A percentile compares a stretch with the other conserved stretches of the same genome.
Evolutionary conservation across 352 stramenopile species (phyloP).

Genomic region (Phytophthora nicotianae): DNA sequence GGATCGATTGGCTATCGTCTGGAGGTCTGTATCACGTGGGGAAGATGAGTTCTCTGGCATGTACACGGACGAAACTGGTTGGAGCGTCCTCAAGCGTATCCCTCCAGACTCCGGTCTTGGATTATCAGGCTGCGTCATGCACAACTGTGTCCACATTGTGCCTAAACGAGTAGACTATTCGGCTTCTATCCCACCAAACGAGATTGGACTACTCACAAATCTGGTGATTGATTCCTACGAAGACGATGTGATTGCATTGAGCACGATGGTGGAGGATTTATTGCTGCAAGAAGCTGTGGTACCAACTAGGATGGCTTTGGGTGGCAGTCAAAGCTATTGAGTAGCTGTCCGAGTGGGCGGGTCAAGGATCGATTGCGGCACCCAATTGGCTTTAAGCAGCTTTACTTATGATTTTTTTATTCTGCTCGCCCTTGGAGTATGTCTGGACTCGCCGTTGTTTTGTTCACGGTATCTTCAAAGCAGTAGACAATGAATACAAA

Average conservation of each 20-base stretch:
- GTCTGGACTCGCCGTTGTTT: too few relatives aligned
- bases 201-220: constrained; percentile 55
- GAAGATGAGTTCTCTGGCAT: constrained; percentile 44
- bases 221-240: constrained; percentile 63
- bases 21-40: constrained; percentile 46
- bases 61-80: constrained; percentile 71
- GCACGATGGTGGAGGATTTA: constrained; percentile 56
- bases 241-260: constrained; percentile 54
- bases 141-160: constrained; percentile 52
- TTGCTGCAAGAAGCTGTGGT: constrained; percentile 43
- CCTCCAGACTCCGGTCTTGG: constrained; percentile 27
- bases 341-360: too few relatives aligned
- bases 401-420: too few relatives aligned
- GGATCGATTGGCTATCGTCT: constrained; percentile 60
- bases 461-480: too few relatives aligned
- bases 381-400: too few relatives aligned
- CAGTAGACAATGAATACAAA: too few relatives aligned
- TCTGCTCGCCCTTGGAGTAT: too few relatives aligned
- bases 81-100: constrained; percentile 57
- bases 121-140: constrained; percentile 41
- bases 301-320: not conserved
- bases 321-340: not conserved
- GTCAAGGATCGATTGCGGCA: too few relatives aligned
- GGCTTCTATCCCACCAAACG: constrained; percentile 14
- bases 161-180: constrained; percentile 34